Conservation (phyloP, 495 filamentous ascomycete species). For the Aspergillus bridgeri region DNA sequence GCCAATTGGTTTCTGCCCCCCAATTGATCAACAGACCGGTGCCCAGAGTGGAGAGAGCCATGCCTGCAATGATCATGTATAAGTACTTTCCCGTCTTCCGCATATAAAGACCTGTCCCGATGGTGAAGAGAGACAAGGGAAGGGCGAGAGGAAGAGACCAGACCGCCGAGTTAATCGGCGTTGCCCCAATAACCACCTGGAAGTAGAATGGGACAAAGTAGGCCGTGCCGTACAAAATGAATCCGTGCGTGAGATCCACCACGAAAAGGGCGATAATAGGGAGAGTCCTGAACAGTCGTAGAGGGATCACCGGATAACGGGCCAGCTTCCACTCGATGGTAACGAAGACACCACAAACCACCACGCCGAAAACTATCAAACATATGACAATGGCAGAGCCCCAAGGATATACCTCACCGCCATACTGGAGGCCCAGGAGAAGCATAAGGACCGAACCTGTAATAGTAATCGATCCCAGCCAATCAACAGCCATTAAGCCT, state of each 20-base stretch:
- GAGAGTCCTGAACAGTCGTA: conserved; percentile 54
- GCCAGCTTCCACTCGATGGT: conserved; percentile 65
- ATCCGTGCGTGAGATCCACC: conserved; percentile 41
- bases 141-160: conserved; percentile 68
- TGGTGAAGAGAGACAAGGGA: conserved; percentile 56
- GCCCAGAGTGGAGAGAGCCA: conserved; percentile 56
- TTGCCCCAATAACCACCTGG: conserved; percentile 57
- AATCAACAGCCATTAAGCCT: conserved; percentile 68
- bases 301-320: conserved; percentile 66
- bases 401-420: conserved; percentile 66
- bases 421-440: conserved; percentile 65
- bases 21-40: conserved; percentile 62
- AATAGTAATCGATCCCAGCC: conserved; percentile 57
- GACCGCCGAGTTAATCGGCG: conserved; percentile 65
- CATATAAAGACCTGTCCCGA: conserved; percentile 44
- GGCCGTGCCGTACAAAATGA: conserved; percentile 41
- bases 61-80: conserved; percentile 54
- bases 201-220: conserved; percentile 55
- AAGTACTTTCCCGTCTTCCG: conserved; percentile 48
- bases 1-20: conserved; percentile 45
- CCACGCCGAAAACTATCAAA: conserved; percentile 64
- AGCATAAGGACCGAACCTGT: conserved; percentile 66
- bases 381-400: conserved; percentile 63
- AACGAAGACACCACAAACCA: conserved; percentile 55
- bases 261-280: conserved; percentile 42